These are phyloP conservation scores for Phytophthora ohioensis DNA, from an alignment of 352 stramenopile species.

Conservation along the genomic window DNA sequence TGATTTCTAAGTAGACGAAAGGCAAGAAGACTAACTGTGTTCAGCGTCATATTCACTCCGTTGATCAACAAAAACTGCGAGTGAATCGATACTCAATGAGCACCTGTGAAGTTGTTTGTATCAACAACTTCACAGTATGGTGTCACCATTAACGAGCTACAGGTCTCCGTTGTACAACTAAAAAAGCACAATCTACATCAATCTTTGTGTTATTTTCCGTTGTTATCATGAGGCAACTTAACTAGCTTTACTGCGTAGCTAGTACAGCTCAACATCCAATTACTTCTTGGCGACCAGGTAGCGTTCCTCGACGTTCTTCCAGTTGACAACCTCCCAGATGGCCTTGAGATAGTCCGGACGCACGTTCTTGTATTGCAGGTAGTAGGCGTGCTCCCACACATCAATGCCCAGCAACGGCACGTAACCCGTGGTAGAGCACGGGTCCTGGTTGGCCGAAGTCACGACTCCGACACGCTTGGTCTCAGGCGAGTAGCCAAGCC, in stretches of 20 bases:
- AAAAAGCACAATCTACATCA: background rate
- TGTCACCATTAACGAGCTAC: background rate
- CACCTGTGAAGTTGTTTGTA: too few species aligned
- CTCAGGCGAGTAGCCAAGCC: constrained; percentile 95
- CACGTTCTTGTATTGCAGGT: constrained; percentile 98
- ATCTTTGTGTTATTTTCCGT: background rate
- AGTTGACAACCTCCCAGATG: constrained; percentile 99
- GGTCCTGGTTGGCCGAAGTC: constrained; percentile 96
- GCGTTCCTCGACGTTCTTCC: constrained; percentile 91
- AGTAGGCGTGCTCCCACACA: constrained; percentile 98
- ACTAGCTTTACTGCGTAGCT: background rate
- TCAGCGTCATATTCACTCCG: too few species aligned
- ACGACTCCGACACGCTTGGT: constrained; percentile 88
- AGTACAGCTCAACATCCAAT: background rate
- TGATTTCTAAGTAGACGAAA: too few species aligned
- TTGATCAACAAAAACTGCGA: too few species aligned
- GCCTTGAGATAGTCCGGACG: constrained; percentile 96
- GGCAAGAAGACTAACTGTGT: too few species aligned
- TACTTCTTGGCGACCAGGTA: constrained; percentile 81
- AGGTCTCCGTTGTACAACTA: too few species aligned
- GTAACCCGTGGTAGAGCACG: constrained; percentile 94
- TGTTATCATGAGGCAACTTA: background rate
- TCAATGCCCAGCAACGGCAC: constrained; percentile 98
- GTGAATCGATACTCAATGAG: too few species aligned
- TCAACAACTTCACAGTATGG: background rate